Conservation (phyloP, 1,284 basidiomycete genomes). For the Porogramme epimiltina region DNA sequence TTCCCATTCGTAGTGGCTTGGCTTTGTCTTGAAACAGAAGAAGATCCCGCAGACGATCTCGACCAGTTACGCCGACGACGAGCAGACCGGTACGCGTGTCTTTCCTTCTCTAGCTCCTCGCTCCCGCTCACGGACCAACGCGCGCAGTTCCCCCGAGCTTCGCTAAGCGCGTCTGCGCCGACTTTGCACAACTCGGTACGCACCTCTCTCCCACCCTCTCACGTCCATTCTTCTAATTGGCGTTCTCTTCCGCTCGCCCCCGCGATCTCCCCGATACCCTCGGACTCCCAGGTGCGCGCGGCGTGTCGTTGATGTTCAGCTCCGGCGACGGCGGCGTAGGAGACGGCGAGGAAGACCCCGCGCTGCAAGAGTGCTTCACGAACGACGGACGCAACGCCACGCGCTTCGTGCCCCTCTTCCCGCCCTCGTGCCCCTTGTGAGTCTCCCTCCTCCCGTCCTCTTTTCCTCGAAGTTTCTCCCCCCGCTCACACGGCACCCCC, state of each 20-base stretch:
- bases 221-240: not conserved
- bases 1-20: slow-evolving; percentile 51
- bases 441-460: slow-evolving; percentile 23
- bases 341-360: slow-evolving; percentile 51
- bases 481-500: not conserved
- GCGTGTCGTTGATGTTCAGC: slow-evolving; percentile 62
- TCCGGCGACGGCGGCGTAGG: slow-evolving; percentile 77
- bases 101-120: not conserved
- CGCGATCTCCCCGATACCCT: not conserved
- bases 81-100: slow-evolving; percentile 60
- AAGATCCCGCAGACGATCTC: slow-evolving; percentile 59
- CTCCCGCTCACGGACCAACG: not conserved
- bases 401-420: slow-evolving; percentile 64
- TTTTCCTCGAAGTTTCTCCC: not conserved
- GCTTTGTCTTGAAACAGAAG: slow-evolving; percentile 40
- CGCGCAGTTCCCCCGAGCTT: slow-evolving; percentile 58
- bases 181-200: slow-evolving; percentile 64
- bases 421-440: slow-evolving; percentile 52
- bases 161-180: slow-evolving; percentile 61
- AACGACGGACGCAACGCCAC: slow-evolving; percentile 59
- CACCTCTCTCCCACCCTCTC: not conserved
- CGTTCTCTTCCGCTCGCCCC: too few species aligned
- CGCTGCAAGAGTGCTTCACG: slow-evolving; percentile 52
- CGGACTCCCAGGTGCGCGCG: slow-evolving; percentile 58
- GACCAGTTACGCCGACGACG: slow-evolving; percentile 70